phyloP scores from a whole-genome alignment of 768 basidiomycete species.

The Pleurotus tuber-regium region DNA sequence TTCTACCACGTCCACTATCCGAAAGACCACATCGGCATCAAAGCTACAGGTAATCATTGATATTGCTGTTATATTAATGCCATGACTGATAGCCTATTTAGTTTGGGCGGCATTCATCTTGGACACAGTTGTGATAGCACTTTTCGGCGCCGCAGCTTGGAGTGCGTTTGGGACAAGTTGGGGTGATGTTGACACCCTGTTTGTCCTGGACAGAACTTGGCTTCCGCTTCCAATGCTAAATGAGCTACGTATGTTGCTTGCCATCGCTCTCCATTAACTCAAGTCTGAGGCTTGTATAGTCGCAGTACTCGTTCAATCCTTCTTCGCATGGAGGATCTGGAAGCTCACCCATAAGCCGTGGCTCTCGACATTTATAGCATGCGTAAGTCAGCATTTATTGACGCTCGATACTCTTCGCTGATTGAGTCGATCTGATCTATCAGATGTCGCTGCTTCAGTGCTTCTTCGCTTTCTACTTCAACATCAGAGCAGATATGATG shows the following conservation, averaged over 20 bases:
- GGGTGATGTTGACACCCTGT: conserved; percentile 16
- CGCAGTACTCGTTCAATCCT: conserved; percentile 15
- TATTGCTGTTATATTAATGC: background rate
- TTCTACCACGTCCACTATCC: conserved; percentile 15
- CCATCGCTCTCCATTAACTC: conserved; percentile 1
- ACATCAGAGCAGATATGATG: too few relatives aligned
- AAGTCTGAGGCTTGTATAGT: too few relatives aligned
- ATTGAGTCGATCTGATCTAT: too few relatives aligned
- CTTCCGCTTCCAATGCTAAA: conserved; percentile 10
- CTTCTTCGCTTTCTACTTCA: too few relatives aligned
- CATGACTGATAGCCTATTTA: background rate
- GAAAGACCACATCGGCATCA: conserved; percentile 14
- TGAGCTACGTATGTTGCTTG: background rate
- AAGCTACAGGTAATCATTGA: conserved; percentile 8
- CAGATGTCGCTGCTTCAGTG: too few relatives aligned
- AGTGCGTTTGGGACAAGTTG: conserved; percentile 15
- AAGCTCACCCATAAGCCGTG: conserved; percentile 4
- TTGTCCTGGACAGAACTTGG: conserved; percentile 17
- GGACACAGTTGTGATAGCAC: conserved; percentile 16
- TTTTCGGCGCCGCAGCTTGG: conserved; percentile 18
- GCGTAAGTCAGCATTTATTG: too few relatives aligned
- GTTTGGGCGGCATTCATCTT: conserved; percentile 18
- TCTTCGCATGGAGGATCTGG: conserved; percentile 15
- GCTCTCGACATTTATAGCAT: conserved; percentile 10
- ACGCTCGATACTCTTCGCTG: too few relatives aligned